A percentile compares a stretch with the other conserved stretches of the same genome.
phyloP scores from a whole-genome alignment of 202 grass and related monocot species.

The Panicum hallii region DNA sequence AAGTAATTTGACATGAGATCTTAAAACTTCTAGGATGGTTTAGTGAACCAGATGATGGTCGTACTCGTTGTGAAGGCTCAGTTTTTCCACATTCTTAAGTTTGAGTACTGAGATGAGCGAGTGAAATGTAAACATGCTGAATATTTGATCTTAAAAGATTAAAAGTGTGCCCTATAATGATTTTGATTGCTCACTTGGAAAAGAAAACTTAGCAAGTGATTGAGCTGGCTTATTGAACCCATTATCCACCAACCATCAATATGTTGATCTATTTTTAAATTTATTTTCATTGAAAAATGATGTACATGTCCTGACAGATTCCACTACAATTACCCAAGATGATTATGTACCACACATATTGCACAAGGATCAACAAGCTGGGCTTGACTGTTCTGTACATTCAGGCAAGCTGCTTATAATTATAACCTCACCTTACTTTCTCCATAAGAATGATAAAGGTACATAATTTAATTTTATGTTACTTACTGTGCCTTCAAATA shows the following conservation, averaged over 20 bases:
- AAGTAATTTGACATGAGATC: neutral
- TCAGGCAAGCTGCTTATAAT: neutral
- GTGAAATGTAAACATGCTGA: neutral
- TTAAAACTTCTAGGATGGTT: neutral
- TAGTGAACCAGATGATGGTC: neutral
- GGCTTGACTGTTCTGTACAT: constrained; percentile 25
- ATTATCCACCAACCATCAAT: neutral
- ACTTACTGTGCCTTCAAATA: neutral
- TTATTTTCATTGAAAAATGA: constrained; percentile 32
- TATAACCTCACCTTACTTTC: constrained; percentile 19
- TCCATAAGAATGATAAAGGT: constrained; percentile 3
- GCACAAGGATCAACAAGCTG: constrained; percentile 24
- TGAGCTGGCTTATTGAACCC: neutral
- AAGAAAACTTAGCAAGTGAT: neutral
- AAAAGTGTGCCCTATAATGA: neutral
- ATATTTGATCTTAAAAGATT: neutral
- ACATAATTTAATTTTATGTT: neutral
- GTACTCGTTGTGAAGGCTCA: neutral
- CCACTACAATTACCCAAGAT: constrained; percentile 14
- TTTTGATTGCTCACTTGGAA: neutral
- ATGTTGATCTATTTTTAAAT: constrained; percentile 4
- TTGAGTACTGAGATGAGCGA: neutral
- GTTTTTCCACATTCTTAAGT: neutral
- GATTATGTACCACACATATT: constrained; percentile 34
- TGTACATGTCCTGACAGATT: constrained; percentile 28